phyloP scores from a whole-genome alignment of 2,329 filamentous ascomycete species.

The Alternaria arborescens region DNA sequence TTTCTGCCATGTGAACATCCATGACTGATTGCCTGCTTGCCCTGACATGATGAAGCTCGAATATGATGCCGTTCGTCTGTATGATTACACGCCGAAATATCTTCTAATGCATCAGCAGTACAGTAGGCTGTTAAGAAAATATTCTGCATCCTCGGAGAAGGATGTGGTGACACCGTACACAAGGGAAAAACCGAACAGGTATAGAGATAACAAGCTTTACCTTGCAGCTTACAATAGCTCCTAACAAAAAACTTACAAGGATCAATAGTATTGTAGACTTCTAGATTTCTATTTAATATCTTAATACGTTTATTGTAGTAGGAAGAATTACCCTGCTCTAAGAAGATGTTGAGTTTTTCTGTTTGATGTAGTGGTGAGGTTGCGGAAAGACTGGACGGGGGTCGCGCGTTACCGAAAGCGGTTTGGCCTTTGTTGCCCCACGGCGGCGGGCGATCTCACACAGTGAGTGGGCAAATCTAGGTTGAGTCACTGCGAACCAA shows the following conservation, averaged over 20 bases:
- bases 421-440: conserved; percentile 18
- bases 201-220: too few relatives aligned
- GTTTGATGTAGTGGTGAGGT: background rate
- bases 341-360: too few relatives aligned
- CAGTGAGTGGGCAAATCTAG: conserved; percentile 36
- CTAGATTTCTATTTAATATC: too few relatives aligned
- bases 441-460: conserved; percentile 26
- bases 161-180: background rate
- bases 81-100: background rate
- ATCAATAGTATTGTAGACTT: too few relatives aligned
- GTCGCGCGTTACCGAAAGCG: conserved; percentile 3
- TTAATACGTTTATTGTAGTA: too few relatives aligned
- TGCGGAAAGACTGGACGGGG: background rate
- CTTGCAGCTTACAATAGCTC: too few relatives aligned
- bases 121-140: background rate
- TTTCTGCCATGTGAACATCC: background rate
- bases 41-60: background rate
- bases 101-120: background rate
- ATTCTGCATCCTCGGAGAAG: background rate
- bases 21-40: background rate
- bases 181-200: too few relatives aligned
- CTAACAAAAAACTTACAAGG: too few relatives aligned
- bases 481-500: conserved; percentile 30
- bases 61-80: background rate
- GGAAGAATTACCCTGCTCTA: too few relatives aligned